These are phyloP conservation scores for Trypanosoma brucei DNA, from an alignment of 208 protist species.

Conservation along the genomic window DNA sequence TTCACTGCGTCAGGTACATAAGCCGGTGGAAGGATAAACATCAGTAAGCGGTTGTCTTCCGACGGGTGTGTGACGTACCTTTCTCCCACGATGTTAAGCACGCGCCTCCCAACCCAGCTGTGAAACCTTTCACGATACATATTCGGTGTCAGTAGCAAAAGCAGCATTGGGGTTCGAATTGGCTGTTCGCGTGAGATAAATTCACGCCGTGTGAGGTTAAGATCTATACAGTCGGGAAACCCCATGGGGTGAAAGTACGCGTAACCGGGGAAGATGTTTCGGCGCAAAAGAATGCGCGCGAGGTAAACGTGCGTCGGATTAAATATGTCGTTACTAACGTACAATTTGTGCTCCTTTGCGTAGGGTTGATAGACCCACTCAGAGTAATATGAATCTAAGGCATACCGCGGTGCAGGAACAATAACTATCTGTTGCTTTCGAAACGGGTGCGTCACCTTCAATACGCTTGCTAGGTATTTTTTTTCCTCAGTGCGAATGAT, in stretches of 20 bases:
- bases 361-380: slow-evolving; percentile 88
- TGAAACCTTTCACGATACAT: slow-evolving; percentile 59
- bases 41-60: slow-evolving; percentile 66
- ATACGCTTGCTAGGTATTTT: slow-evolving; percentile 56
- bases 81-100: slow-evolving; percentile 64
- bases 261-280: slow-evolving; percentile 58
- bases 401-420: slow-evolving; percentile 62
- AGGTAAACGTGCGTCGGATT: slow-evolving; percentile 77
- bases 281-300: slow-evolving; percentile 50
- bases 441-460: slow-evolving; percentile 77
- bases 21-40: slow-evolving; percentile 69
- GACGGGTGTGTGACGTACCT: slow-evolving; percentile 75
- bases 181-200: slow-evolving; percentile 78
- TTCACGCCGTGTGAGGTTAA: slow-evolving; percentile 65
- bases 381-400: slow-evolving; percentile 63
- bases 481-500: slow-evolving; percentile 52
- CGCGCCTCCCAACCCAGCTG: slow-evolving; percentile 54
- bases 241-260: slow-evolving; percentile 84
- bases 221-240: slow-evolving; percentile 75
- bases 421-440: slow-evolving; percentile 73
- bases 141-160: slow-evolving; percentile 59
- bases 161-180: slow-evolving; percentile 60
- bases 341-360: slow-evolving; percentile 81
- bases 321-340: slow-evolving; percentile 85
- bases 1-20: slow-evolving; percentile 64